phyloP scores from a whole-genome alignment of 768 basidiomycete species.

The Amanita subjunquillea region DNA sequence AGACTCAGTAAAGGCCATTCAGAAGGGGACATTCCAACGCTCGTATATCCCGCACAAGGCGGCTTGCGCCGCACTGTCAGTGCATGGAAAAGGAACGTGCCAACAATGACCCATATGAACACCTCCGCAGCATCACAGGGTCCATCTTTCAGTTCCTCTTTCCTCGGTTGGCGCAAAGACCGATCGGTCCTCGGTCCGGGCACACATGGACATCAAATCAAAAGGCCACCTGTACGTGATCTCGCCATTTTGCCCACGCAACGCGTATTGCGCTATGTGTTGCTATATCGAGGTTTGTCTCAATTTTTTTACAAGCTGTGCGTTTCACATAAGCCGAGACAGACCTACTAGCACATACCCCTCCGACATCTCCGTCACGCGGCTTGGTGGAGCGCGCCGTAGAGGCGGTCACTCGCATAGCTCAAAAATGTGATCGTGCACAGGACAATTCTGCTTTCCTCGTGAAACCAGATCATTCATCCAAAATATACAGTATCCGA shows the following conservation, averaged over 20 bases:
- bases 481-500: not conserved
- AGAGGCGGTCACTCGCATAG: constrained; percentile 47
- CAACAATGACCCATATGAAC: constrained; percentile 8
- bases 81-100: constrained; percentile 17
- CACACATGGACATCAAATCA: not conserved
- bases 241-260: constrained; percentile 60
- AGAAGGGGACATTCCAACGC: not conserved
- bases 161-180: constrained; percentile 9
- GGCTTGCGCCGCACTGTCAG: constrained; percentile 9
- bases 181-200: not conserved
- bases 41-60: not conserved
- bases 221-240: constrained; percentile 34
- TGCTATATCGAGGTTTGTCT: constrained; percentile 46
- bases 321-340: constrained; percentile 3
- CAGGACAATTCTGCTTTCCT: constrained; percentile 38
- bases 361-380: constrained; percentile 39
- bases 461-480: not conserved
- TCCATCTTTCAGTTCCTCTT: constrained; percentile 3
- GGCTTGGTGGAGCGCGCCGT: constrained; percentile 48
- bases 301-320: not conserved
- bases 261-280: constrained; percentile 56
- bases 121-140: not conserved
- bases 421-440: constrained; percentile 48
- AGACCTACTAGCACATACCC: constrained; percentile 52
- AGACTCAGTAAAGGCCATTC: constrained; percentile 5